Evolutionary conservation across 768 basidiomycete genomes (phyloP), one percentile per base, ranked within the genome.

Genomic region (Termitomyces sp.): DNA sequence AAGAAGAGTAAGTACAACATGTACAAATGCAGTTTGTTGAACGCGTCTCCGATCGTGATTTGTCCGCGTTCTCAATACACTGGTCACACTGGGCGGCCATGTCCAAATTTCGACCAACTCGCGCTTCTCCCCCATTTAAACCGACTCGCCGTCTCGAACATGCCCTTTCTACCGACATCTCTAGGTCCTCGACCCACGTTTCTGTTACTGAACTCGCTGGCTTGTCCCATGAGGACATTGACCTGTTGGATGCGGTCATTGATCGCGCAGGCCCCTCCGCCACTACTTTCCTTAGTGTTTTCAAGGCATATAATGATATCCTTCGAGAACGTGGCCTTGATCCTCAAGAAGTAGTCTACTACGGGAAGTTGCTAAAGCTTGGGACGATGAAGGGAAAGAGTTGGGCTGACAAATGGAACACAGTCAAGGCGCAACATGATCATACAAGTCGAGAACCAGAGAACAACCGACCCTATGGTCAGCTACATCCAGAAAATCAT

Each of bases 241-340:
- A 82, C 43, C 78, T 94, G 59, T 75, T 94, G 42, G 88, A 93
- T 59, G 80, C 82, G 22, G 87, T 94, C 12, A 82, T 94, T 25
- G 65, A 73, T 54, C 83, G 86, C 50, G 89, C 88, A 40, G 78
- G 85, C 5, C 73, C 82, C 7, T 71, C 77, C 9, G 86, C 89
- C 15, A 88, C 88, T 4, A 88, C 88, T 0, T 93, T 93, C 63
- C 75, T 90, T 36, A 80, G 82, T 5, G 81, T 92, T n/a, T 85
- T 91, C 76, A 91, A 89, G 64, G 88, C 91, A 0, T 94, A 94
- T 69, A 89, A 86, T 63, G 85, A 89, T 53, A 81, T 92, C 20
- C 71, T 94, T 22, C 78, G 80, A 54, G 86, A 89, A 60, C 79
- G 85, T 2, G 86, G 86, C 3, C 70, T 93, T n/a, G 88, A 92